Conservation (phyloP, 495 filamentous ascomycete species). For the Aspergillus conjunctus region DNA sequence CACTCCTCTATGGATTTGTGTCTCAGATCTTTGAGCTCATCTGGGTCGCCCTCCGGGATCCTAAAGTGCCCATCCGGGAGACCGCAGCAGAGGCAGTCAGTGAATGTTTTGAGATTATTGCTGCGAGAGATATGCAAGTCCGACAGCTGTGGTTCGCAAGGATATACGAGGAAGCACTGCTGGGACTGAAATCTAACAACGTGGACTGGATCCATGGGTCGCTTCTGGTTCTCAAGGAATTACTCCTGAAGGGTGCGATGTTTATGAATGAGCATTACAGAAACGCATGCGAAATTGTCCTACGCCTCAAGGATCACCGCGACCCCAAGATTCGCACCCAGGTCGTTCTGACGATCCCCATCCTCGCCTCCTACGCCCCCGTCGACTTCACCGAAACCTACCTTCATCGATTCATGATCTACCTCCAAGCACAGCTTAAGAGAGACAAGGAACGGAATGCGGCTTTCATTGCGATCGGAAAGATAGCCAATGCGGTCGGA, state of each 20-base stretch:
- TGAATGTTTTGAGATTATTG: constrained; percentile 91
- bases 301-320: constrained; percentile 86
- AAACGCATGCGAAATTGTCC: constrained; percentile 87
- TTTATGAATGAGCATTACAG: constrained; percentile 92
- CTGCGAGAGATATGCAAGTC: constrained; percentile 81
- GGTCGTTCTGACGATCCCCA: constrained; percentile 85
- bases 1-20: constrained; percentile 89
- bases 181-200: constrained; percentile 75
- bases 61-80: constrained; percentile 85
- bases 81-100: constrained; percentile 88
- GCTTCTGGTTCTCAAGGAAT: constrained; percentile 84
- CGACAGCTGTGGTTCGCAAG: constrained; percentile 83
- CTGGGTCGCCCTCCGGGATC: constrained; percentile 90
- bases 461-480: constrained; percentile 91
- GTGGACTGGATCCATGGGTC: constrained; percentile 89
- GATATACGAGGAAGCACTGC: constrained; percentile 79
- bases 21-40: constrained; percentile 89
- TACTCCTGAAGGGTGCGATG: constrained; percentile 93
- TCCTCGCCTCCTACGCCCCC: constrained; percentile 89
- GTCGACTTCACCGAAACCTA: constrained; percentile 79
- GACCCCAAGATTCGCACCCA: constrained; percentile 85
- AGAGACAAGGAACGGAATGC: constrained; percentile 90
- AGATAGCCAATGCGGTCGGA: constrained; percentile 93
- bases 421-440: constrained; percentile 92
- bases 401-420: constrained; percentile 95